Conservation (phyloP, 2,329 filamentous ascomycete genomes). For the Colletotrichum gloeosporioides region DNA sequence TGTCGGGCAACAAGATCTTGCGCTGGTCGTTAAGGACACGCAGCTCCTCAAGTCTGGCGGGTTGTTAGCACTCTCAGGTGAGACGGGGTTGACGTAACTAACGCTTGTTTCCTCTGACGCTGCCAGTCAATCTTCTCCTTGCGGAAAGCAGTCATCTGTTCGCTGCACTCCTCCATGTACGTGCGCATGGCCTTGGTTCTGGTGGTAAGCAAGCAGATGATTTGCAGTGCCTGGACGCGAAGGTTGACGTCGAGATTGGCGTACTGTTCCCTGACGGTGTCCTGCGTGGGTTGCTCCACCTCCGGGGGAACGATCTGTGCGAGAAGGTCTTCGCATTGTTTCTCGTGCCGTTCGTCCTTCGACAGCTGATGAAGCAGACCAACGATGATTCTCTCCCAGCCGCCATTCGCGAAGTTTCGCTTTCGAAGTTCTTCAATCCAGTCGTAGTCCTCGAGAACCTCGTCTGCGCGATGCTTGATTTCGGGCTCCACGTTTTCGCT, state of each 20-base stretch:
- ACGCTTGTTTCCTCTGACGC: slow-evolving; percentile 73
- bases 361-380: slow-evolving; percentile 87
- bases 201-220: slow-evolving; percentile 84
- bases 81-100: slow-evolving; percentile 36
- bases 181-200: slow-evolving; percentile 86
- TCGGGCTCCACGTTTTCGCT: slow-evolving; percentile 46
- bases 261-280: slow-evolving; percentile 78
- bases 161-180: slow-evolving; percentile 90
- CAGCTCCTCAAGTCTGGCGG: slow-evolving; percentile 70
- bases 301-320: slow-evolving; percentile 81
- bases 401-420: slow-evolving; percentile 85
- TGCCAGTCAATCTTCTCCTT: slow-evolving; percentile 97
- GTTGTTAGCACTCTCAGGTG: slow-evolving; percentile 29
- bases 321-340: slow-evolving; percentile 80
- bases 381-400: slow-evolving; percentile 90
- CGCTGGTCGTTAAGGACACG: slow-evolving; percentile 74
- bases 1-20: slow-evolving; percentile 76
- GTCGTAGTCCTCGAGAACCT: slow-evolving; percentile 75
- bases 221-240: slow-evolving; percentile 80
- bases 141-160: slow-evolving; percentile 91
- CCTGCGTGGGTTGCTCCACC: slow-evolving; percentile 69
- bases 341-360: slow-evolving; percentile 71
- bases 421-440: slow-evolving; percentile 87
- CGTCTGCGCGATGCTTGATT: slow-evolving; percentile 72
- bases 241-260: slow-evolving; percentile 80